Base-by-base conservation (phyloP, 2,329 filamentous ascomycete genomes). In the Hymenoscyphus albidus region DNA sequence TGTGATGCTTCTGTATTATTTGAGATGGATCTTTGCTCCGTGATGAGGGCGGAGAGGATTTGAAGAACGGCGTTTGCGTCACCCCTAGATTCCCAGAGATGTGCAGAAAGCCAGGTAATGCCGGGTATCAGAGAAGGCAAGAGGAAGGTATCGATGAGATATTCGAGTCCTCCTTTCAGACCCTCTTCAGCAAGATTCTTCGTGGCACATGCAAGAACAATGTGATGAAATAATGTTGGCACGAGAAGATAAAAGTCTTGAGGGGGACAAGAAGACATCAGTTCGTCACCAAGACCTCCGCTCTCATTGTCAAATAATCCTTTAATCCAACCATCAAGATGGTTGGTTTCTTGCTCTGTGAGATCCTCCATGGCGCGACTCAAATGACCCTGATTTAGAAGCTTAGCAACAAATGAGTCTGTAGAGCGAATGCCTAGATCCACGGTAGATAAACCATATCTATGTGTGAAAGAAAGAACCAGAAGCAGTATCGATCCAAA, bases 191-290 rank as follows among this genome's bases (percentile, higher is more conserved):
- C 83, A 4, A 96, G 76, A 51, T 85, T 81, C 5, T 86, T 86
- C 1, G 82, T 82, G n/a, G 85, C 84, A 69, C 87, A 87, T 0
- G 90, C 91, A 42, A 89, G 79, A 0, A 92, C 84, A 54, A 89
- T 91, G 70, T 92, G 89, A 69, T 89, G 84, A 73, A 94, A 93
- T 0, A 95, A 78, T 0, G 90, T 89, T 1, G 92, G 89, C 14
- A 93, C 86, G 3, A 95, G 81, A 18, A 91, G 78, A 71, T 94
- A 94, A 74, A 95, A 95, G 48, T 93, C 88, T 72, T 93, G 91
- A 0, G 92, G 92, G 1, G 88, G 87, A 70, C 91, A 95, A 1
- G 89, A 90, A 9, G 90, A 88, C 85, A 94, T 91, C 7, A 94
- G 79, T 64, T 94, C 91, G 71, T 95, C 91, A 7, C 87, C 87